Percentiles rank a stretch among this genome's conserved stretches.
Conservation (phyloP, 2,329 filamentous ascomycete species). For the Claviceps sp. region DNA sequence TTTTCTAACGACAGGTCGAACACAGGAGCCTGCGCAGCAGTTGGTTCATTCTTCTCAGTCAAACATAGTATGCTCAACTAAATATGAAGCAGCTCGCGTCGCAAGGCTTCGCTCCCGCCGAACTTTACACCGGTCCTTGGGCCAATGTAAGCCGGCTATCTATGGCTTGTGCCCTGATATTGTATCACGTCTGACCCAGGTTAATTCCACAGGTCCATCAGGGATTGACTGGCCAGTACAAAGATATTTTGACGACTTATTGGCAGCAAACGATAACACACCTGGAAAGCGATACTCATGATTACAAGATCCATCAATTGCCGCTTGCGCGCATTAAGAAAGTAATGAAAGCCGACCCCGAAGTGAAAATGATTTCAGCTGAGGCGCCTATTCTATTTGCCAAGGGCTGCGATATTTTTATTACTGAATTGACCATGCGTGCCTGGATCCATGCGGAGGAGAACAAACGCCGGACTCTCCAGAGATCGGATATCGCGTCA, state of each 20-base stretch:
- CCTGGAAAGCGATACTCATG: constrained; percentile 86
- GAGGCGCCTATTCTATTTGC: constrained; percentile 96
- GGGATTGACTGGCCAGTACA: constrained; percentile 81
- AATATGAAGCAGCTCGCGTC: constrained; percentile 53
- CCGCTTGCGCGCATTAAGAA: constrained; percentile 98
- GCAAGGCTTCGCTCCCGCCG: constrained; percentile 79
- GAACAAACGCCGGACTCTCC: constrained; percentile 91
- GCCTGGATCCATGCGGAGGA: constrained; percentile 99
- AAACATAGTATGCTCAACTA: constrained; percentile 11
- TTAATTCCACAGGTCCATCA: constrained; percentile 67
- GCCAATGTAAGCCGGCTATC: constrained; percentile 58
- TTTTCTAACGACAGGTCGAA: constrained; percentile 10
- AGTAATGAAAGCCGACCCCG: constrained; percentile 98
- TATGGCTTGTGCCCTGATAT: not conserved
- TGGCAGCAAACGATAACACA: constrained; percentile 98
- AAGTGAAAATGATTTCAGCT: constrained; percentile 99
- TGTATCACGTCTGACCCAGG: not conserved
- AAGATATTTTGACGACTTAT: constrained; percentile 95
- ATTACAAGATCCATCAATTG: constrained; percentile 96
- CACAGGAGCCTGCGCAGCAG: constrained; percentile 33
- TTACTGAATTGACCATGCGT: constrained; percentile 96
- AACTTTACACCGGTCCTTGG: constrained; percentile 90
- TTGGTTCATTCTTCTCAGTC: constrained; percentile 13
- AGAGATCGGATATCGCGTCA: constrained; percentile 91
- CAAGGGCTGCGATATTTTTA: constrained; percentile 98